Percentiles rank a stretch among this genome's conserved stretches.
Conservation (phyloP, 2,329 filamentous ascomycete species). For the Purpureocillium lavendulum region DNA sequence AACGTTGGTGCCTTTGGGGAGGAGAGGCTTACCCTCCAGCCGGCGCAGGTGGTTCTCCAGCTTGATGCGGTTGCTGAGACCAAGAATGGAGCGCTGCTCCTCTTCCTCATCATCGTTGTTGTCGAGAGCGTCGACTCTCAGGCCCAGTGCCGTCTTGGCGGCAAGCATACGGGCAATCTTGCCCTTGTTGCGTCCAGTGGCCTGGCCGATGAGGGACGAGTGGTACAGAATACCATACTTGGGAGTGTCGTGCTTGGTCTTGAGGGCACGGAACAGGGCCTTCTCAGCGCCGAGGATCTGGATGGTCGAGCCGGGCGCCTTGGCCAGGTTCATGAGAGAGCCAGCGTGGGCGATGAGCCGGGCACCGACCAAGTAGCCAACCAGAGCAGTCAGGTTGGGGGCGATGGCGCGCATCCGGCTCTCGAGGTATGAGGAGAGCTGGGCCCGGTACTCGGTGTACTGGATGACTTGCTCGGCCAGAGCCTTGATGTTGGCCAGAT, state of each 20-base stretch:
- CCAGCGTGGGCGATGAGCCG: slow-evolving; percentile 91
- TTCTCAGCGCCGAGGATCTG: slow-evolving; percentile 99
- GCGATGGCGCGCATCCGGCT: slow-evolving; percentile 95
- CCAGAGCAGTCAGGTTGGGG: slow-evolving; percentile 86
- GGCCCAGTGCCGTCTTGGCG: slow-evolving; percentile 84
- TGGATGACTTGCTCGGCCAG: slow-evolving; percentile 89
- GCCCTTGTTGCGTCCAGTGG: slow-evolving; percentile 96
- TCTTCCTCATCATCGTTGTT: slow-evolving; percentile 64
- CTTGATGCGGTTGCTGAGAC: slow-evolving; percentile 61
- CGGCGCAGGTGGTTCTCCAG: slow-evolving; percentile 68
- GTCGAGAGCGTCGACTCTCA: slow-evolving; percentile 76
- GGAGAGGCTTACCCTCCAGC: slow-evolving; percentile 84
- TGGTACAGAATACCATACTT: slow-evolving; percentile 97
- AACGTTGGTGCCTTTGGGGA: slow-evolving; percentile 66
- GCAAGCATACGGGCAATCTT: slow-evolving; percentile 97
- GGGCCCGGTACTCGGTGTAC: slow-evolving; percentile 82
- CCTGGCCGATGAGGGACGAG: slow-evolving; percentile 89
- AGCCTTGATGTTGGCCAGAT: slow-evolving; percentile 85
- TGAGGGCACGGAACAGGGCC: slow-evolving; percentile 93
- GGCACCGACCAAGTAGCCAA: slow-evolving; percentile 90
- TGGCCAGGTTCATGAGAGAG: slow-evolving; percentile 89
- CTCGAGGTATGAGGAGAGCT: slow-evolving; percentile 82
- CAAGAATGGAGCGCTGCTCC: slow-evolving; percentile 78
- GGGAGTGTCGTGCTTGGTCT: slow-evolving; percentile 98
- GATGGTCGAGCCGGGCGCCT: slow-evolving; percentile 89